A percentile compares a stretch with the other conserved stretches of the same genome.
Evolutionary conservation across 2,329 filamentous ascomycete genomes (phyloP).

Genomic region (Xylaria multiplex): DNA sequence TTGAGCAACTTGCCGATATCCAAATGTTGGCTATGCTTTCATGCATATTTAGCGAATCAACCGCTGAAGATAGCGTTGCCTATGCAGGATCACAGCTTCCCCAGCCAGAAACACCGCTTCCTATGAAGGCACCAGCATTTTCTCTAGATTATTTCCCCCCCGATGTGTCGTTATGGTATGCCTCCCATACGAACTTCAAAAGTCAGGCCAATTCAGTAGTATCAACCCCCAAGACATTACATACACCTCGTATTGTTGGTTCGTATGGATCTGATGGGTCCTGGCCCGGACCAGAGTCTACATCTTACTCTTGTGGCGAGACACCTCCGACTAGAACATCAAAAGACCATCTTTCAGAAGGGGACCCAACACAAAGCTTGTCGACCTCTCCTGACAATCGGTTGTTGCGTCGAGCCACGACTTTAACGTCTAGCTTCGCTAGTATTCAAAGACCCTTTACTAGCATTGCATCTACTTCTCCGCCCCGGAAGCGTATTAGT

Average conservation of each 20-base stretch:
- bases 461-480: slow-evolving; percentile 54
- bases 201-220: slow-evolving; percentile 65
- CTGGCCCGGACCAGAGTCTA: slow-evolving; percentile 63
- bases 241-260: slow-evolving; percentile 65
- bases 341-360: slow-evolving; percentile 57
- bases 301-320: slow-evolving; percentile 70
- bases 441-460: slow-evolving; percentile 62
- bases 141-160: slow-evolving; percentile 74
- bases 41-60: slow-evolving; percentile 73
- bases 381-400: slow-evolving; percentile 69
- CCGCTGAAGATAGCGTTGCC: slow-evolving; percentile 64
- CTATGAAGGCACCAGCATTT: slow-evolving; percentile 73
- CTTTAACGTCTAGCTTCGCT: slow-evolving; percentile 63
- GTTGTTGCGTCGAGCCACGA: slow-evolving; percentile 62
- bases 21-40: slow-evolving; percentile 79
- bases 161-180: slow-evolving; percentile 62
- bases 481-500: slow-evolving; percentile 65
- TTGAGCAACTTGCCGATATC: slow-evolving; percentile 69
- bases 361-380: slow-evolving; percentile 61
- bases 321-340: slow-evolving; percentile 65
- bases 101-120: slow-evolving; percentile 69
- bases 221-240: slow-evolving; percentile 66
- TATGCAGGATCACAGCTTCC: slow-evolving; percentile 67
- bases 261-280: slow-evolving; percentile 67
- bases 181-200: slow-evolving; percentile 56